Base-by-base conservation (phyloP, 1,284 basidiomycete genomes). In the Stygiomarasmius scandens region DNA sequence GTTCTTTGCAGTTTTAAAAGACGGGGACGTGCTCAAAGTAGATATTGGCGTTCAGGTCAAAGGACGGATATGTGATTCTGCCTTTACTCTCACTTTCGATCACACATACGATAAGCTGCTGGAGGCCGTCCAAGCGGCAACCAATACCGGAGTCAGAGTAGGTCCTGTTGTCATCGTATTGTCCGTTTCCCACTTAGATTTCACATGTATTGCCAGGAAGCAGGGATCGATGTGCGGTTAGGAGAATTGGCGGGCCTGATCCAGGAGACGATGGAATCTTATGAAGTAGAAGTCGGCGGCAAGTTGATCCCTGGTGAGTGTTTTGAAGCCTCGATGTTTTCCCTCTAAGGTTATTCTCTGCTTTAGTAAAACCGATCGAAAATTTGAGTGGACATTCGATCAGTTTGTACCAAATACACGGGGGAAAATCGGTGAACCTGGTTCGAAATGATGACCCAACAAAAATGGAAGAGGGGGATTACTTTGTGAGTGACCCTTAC, bases 391-490 rank as follows among this genome's bases (percentile, higher is more conserved):
- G 96, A 0, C 96, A 98, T 72, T 89, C 89, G 11, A 98, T 98
- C 66, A 84, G 86, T 50, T 84, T 79, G n/a, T 96, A 97, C 71
- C 85, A 87, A 63, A 97, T 98, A 61, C 95, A 98, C 69, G 92
- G 85, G 22, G 83, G 83, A 20, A 99, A 99, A 76, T 93, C 90
- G 0, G 90, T 99, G 0, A 83, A 93, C 46, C 86, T 98, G 56
- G 93, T 98, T 45, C 93, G 91, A 74, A 94, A 92, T 61, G 83
- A 87, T 55, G 93, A 96, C 71, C 84, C 87, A 67, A 94, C 92
- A 20, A 97, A 94, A 77, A 99, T 99, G 97, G 97, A 99, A 71
- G 97, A 99, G 74, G 96, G 95, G 36, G 97, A 99, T 70, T 97
- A 59, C 19, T 58, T 58, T 55, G 56, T 32, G 29, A 32, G 29